Conservation (phyloP, 768 basidiomycete species). For the Dentipellis fragilis region DNA sequence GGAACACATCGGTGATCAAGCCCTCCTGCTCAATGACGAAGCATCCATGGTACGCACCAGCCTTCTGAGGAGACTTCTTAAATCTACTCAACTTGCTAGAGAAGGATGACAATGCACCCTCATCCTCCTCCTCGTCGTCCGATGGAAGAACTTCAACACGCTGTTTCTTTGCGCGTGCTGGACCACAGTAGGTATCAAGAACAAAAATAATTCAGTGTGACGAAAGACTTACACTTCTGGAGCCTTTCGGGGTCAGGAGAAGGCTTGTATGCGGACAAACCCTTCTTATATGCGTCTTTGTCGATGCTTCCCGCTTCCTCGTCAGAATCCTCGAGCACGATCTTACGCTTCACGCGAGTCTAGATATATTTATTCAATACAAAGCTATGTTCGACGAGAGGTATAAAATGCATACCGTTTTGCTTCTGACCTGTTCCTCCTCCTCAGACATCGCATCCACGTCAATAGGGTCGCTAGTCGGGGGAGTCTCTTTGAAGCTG, state of each 20-base stretch:
- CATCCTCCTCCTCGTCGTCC: conserved; percentile 38
- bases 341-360: conserved; percentile 49
- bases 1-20: not conserved
- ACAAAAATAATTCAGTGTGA: not conserved
- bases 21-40: not conserved
- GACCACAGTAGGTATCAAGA: conserved; percentile 1
- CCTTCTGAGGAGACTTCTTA: conserved; percentile 52
- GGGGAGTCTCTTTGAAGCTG: conserved; percentile 50
- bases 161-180: conserved; percentile 49
- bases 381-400: not conserved
- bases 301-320: conserved; percentile 31
- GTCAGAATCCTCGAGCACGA: conserved; percentile 60
- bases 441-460: conserved; percentile 58
- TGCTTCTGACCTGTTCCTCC: conserved; percentile 21
- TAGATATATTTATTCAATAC: not conserved
- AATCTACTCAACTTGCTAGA: conserved; percentile 52
- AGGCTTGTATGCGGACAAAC: conserved; percentile 11
- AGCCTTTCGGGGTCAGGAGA: conserved; percentile 4
- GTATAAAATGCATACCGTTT: not conserved
- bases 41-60: conserved; percentile 26
- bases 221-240: not conserved
- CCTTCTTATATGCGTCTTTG: conserved; percentile 2
- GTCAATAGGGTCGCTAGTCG: conserved; percentile 70
- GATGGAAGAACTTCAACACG: conserved; percentile 39
- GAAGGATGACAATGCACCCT: conserved; percentile 33